Evolutionary conservation across 78 protist genomes (phyloP), one percentile per base, ranked within the genome.

Genomic region (Monocercomonoides exilis): DNA sequence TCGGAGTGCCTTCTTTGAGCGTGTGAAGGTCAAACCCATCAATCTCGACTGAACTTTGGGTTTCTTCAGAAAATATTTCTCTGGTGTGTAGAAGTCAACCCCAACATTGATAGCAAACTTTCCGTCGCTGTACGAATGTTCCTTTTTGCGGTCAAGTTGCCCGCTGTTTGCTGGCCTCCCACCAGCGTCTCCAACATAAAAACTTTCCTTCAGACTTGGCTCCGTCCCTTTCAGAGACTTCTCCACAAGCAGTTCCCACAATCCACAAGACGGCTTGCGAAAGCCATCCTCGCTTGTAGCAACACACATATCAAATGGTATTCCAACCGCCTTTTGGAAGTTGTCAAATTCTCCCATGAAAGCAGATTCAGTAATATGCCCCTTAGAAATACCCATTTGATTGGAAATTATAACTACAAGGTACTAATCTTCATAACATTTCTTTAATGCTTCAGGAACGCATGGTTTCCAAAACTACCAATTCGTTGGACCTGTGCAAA

Each of bases 111-210:
- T 5, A 2, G 96, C 96, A 42, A 91, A 93, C 42, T 87, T 91
- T 0, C 90, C 41, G 87, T 94, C 96, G 70, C 92, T 79, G 45
- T 89, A 80, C n/a, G 93, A 87, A 63, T 92, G 92, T 87, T 94
- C 96, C 43, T 87, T 87, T 86, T 89, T 92, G 38, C 70, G 38
- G 70, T 54, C 70, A 11, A 54, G 70, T 35, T 54, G 33, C 33
- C 94, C 93, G 35, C 89, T 44, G 43, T 44, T 77, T 84, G 77
- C 38, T 3, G 91, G 90, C 4, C 96, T 54, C 21, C 96, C 96
- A 11, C 94, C 96, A 1, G 94, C 94, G 44, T 94, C 96, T 41
- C 94, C 96, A 21, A 90, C 85, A 46, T 85, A 92, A 84, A 88
- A 54, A 46, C 86, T 85, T 29, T 89, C 89, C 34, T 70, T 89